These are phyloP conservation scores for Rhypophila decipiens DNA, from an alignment of 495 filamentous ascomycete species.

Conservation along the genomic window DNA sequence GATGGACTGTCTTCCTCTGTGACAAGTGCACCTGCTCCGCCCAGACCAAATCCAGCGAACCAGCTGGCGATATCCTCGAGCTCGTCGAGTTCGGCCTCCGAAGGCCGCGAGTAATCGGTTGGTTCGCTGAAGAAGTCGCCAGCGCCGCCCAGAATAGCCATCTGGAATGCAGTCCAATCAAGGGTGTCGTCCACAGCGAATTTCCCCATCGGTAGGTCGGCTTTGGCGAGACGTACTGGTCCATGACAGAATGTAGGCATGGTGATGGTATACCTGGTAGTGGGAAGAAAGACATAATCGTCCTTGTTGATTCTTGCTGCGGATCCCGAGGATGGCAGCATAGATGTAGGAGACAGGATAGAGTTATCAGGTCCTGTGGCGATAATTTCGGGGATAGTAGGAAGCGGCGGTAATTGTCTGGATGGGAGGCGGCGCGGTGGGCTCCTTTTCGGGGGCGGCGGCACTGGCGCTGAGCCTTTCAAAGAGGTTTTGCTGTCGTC, in stretches of 20 bases:
- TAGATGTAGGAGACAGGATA: slow-evolving; percentile 11
- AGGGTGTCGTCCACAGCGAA: slow-evolving; percentile 38
- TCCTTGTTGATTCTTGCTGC: slow-evolving; percentile 16
- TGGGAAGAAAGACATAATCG: slow-evolving; percentile 34
- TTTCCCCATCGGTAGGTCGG: slow-evolving; percentile 27
- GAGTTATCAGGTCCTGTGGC: slow-evolving; percentile 13
- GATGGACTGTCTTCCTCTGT: slow-evolving; percentile 8
- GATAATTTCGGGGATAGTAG: slow-evolving; percentile 40
- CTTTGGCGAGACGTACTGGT: slow-evolving; percentile 38
- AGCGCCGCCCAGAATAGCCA: slow-evolving; percentile 45
- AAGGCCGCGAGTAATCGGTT: slow-evolving; percentile 32
- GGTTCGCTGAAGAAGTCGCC: slow-evolving; percentile 38
- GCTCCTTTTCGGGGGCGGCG: slow-evolving; percentile 11
- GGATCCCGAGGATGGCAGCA: slow-evolving; percentile 8
- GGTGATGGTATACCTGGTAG: slow-evolving; percentile 35
- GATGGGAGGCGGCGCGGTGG: slow-evolving; percentile 15
- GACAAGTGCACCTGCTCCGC: slow-evolving; percentile 27
- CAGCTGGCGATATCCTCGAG: slow-evolving; percentile 35
- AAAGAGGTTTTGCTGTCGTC: slow-evolving; percentile 7
- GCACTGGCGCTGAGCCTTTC: slow-evolving; percentile 8
- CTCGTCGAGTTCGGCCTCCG: slow-evolving; percentile 31
- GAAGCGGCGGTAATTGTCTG: slow-evolving; percentile 24
- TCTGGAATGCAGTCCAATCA: slow-evolving; percentile 53
- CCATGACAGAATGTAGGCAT: slow-evolving; percentile 41
- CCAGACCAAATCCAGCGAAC: slow-evolving; percentile 39